A percentile compares a stretch with the other conserved stretches of the same genome.
These are phyloP conservation scores for Arthromyces matolae DNA, from an alignment of 768 basidiomycete species.

Conservation along the genomic window DNA sequence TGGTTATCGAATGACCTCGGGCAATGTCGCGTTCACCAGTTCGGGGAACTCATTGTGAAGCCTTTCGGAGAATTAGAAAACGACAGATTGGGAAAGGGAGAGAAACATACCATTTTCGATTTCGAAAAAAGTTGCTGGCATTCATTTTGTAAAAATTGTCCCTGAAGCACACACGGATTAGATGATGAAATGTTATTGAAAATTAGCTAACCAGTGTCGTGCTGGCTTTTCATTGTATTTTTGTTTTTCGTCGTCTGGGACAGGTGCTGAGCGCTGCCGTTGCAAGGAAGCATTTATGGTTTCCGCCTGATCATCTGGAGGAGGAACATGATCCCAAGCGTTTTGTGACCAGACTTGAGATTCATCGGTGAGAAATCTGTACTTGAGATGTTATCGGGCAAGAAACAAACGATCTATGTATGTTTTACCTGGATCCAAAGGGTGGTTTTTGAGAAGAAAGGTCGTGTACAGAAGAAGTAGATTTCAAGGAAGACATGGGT, in stretches of 20 bases:
- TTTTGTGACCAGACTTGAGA: constrained; percentile 82
- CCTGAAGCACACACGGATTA: constrained; percentile 51
- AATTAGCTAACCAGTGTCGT: constrained; percentile 57
- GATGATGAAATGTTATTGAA: no score
- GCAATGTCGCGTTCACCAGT: constrained; percentile 62
- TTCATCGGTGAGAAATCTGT: constrained; percentile 66
- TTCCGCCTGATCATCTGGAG: constrained; percentile 77
- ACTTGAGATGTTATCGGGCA: not conserved
- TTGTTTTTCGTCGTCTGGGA: constrained; percentile 65
- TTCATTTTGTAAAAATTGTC: constrained; percentile 91
- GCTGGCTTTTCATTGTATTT: constrained; percentile 74
- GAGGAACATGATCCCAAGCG: constrained; percentile 89
- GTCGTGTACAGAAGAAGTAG: constrained; percentile 67
- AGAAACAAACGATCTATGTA: not conserved
- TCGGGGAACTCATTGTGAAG: constrained; percentile 94
- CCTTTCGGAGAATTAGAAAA: constrained; percentile 39
- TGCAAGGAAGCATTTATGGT: constrained; percentile 65
- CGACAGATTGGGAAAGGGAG: not conserved
- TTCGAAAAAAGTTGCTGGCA: constrained; percentile 85
- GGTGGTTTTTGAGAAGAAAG: constrained; percentile 52
- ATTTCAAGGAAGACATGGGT: constrained; percentile 21
- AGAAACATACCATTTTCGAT: constrained; percentile 76
- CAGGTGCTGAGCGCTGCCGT: constrained; percentile 69
- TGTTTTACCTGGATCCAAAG: constrained; percentile 63
- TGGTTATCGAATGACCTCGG: constrained; percentile 43